phyloP scores from a whole-genome alignment of 495 filamentous ascomycete genomes.

The Daldinia grandis region DNA sequence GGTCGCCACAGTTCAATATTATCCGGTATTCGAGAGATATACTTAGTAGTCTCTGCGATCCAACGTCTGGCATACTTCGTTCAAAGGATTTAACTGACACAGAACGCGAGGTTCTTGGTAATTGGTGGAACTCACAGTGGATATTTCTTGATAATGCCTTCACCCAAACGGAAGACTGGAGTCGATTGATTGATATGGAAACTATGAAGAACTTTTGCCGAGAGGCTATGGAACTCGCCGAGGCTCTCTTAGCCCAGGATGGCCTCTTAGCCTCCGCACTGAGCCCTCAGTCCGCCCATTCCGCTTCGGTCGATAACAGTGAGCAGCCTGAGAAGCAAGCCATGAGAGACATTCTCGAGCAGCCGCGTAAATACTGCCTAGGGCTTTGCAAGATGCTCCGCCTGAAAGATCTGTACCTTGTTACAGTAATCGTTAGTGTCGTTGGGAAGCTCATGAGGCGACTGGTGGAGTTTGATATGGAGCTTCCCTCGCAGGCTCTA shows the following conservation, averaged over 20 bases:
- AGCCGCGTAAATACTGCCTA: constrained; percentile 69
- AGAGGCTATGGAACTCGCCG: constrained; percentile 91
- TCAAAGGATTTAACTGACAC: constrained; percentile 65
- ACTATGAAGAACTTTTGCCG: constrained; percentile 90
- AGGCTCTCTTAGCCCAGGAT: constrained; percentile 83
- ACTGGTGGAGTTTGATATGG: constrained; percentile 73
- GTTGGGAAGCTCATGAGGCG: constrained; percentile 72
- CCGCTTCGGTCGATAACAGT: constrained; percentile 51
- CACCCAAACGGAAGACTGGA: constrained; percentile 81
- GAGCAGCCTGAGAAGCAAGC: constrained; percentile 52
- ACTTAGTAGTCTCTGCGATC: constrained; percentile 82
- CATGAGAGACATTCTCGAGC: constrained; percentile 65
- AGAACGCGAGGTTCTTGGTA: constrained; percentile 69
- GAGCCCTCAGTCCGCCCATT: constrained; percentile 51
- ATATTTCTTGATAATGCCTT: constrained; percentile 81
- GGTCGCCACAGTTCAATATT: constrained; percentile 45
- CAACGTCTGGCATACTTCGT: constrained; percentile 79
- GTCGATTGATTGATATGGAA: constrained; percentile 69
- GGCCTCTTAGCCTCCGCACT: constrained; percentile 77
- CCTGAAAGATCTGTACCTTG: constrained; percentile 83
- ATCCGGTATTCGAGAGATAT: constrained; percentile 65
- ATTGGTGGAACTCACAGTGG: constrained; percentile 88
- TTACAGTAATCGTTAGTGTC: constrained; percentile 71
- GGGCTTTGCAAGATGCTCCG: constrained; percentile 83
- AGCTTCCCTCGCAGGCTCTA: constrained; percentile 67